These are phyloP conservation scores for Malassezia restricta DNA, from an alignment of 1,284 basidiomycete genomes.

Conservation along the genomic window DNA sequence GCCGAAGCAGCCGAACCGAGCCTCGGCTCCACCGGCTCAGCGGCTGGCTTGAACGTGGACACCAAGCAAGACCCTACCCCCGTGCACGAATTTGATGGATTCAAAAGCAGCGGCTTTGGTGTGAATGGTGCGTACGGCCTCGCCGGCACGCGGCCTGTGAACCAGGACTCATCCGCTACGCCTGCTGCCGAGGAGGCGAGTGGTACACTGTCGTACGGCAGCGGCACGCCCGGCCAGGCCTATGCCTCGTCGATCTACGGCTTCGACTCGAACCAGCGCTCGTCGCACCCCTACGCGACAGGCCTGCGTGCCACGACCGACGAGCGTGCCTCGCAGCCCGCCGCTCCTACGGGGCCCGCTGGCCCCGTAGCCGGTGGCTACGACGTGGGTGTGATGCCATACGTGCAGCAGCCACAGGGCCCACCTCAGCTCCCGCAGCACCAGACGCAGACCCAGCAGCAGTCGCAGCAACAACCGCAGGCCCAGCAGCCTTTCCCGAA, in stretches of 20 bases:
- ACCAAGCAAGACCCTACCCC: background rate
- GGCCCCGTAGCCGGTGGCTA: background rate
- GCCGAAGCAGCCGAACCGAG: constrained; percentile 2
- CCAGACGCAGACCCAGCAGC: constrained; percentile 16
- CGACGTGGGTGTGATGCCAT: background rate
- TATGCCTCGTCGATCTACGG: constrained; percentile 31
- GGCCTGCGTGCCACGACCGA: background rate
- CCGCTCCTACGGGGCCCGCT: background rate
- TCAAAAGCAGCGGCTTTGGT: constrained; percentile 9
- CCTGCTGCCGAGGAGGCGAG: background rate
- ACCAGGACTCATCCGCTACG: background rate
- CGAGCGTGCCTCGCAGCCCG: background rate
- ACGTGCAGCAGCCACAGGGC: constrained; percentile 19
- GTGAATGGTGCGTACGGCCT: background rate
- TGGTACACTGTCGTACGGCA: background rate
- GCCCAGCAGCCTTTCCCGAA: constrained; percentile 41
- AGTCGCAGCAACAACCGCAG: constrained; percentile 21
- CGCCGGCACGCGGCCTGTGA: background rate
- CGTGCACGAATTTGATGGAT: constrained; percentile 8
- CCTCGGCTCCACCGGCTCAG: background rate
- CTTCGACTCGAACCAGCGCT: constrained; percentile 13
- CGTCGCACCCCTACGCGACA: background rate
- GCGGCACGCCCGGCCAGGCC: background rate
- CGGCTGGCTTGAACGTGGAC: background rate
- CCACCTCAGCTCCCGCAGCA: constrained; percentile 16